Base-by-base conservation (phyloP, 129 eudicot species). In the Pseudognaphalium luteoalbum region DNA sequence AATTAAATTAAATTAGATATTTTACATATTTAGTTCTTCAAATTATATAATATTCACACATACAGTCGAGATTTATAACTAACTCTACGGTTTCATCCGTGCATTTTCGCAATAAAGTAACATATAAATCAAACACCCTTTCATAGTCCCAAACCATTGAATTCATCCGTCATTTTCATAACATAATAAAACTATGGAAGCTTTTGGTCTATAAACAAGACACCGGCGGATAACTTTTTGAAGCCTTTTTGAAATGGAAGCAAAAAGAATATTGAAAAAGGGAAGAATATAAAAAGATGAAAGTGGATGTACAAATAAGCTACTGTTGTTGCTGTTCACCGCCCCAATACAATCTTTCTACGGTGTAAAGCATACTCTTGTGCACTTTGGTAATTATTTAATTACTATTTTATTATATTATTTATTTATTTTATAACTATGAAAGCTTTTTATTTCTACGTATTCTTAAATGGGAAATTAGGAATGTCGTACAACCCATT, bases 341-440 rank as follows among this genome's bases (percentile, higher is more conserved):
- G 82, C 78, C 82, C 82, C 82, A 79, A 56, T 79, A 72, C 33
- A 33, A 78, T 79, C 78, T 72, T 63, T 79, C 83, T 72, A 72
- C 61, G 83, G 77, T 79, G 83, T 79, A 79, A 79, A 79, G 83
- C 47, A 35, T 64, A 42, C 1, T 62, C 71, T 63, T 21, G n/a
- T 30, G 65, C 66, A 71, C 58, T 68, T 42, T 21, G 20, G 11
- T 35, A 44, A 33, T 67, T 79, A 50, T 47, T 56, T 57, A 19
- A 57, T 57, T 57, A 54, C 25, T 54, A 25, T 54, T 0, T n/a
- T 54, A 35, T 64, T 30, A 19, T 76, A n/a, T 52, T 35, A 1
- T 34, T 12, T 34, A 14, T 66, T 50, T 64, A 25, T 25, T 25
- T 25, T 25, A 25, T 20, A 12, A n/a, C 22, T 67, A 19, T 57